Base-by-base conservation (phyloP, 495 filamentous ascomycete species). In the Xylaria sp. region DNA sequence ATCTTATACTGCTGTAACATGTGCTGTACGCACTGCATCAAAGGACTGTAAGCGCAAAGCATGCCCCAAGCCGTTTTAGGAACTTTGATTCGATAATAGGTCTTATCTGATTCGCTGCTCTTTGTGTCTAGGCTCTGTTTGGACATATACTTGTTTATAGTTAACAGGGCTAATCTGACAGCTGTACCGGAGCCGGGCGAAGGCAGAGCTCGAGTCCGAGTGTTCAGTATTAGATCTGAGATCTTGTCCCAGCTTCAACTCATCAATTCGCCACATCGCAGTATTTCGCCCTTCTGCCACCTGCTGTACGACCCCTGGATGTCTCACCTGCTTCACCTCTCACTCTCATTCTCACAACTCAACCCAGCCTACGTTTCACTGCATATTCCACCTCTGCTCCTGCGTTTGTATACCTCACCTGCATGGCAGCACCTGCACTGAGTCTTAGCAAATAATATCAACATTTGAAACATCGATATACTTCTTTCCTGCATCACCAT, bases 231-330 rank as follows among this genome's bases (percentile, higher is more conserved):
- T 40, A 37, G 5, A 59, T 58, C 50, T 48, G 8, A 50, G 44
- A 50, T 52, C 63, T 50, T 21, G 46, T 40, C 8, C 31, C 31
- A 24, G 19, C 64, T 55, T 55, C 33, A 50, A 21, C 33, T 52
- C n/a, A 48, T 58, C 65, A 31, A 58, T 68, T 68, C 50, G 65
- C 65, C 65, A 68, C 65, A 44, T 41, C 19, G 26, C 52, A 17
- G 35, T 46, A 58, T 31, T 33, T 41, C 66, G 24, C 43, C 29
- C 11, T 66, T 9, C 33, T n/a, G 11, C 46, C 46, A 21, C 46
- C 63, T 66, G 19, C 46, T 8, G 29, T 26, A 37, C 63, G 1
- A 66, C 43, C 33, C n/a, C 19, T 66, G 2, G 8, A 6, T 40
- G 43, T 33, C 43, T 64, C 43, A 66, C 63, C 62, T 66, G 44